Evolutionary conservation across 78 protist genomes (phyloP).

Genomic region (Dictyostelium capitatum): DNA sequence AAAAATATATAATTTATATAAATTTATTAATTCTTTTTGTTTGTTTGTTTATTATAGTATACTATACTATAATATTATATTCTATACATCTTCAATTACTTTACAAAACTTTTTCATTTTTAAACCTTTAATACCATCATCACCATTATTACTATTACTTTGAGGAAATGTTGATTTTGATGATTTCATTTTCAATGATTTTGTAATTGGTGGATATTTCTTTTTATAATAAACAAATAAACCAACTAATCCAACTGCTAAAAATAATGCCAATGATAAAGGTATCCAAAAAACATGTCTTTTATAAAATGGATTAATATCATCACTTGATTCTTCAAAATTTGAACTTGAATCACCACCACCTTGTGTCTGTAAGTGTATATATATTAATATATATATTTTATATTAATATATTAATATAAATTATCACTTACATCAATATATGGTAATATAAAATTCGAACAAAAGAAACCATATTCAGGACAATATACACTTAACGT

Average conservation of each 20-base stretch:
- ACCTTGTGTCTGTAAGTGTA: neutral
- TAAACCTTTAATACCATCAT: neutral
- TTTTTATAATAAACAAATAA: neutral
- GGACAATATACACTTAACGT: slow-evolving; percentile 1
- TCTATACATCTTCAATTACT: neutral
- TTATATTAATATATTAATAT: neutral
- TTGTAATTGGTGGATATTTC: slow-evolving; percentile 9
- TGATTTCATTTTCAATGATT: slow-evolving; percentile 6
- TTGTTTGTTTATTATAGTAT: too few species aligned
- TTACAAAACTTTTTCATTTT: neutral
- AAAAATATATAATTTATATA: too few species aligned
- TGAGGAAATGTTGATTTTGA: neutral
- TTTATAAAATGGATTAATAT: slow-evolving; percentile 7
- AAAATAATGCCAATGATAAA: neutral
- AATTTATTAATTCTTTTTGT: too few species aligned
- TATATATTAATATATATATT: too few species aligned
- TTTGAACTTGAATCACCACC: slow-evolving; percentile 1
- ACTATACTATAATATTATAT: too few species aligned
- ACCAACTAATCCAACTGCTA: neutral
- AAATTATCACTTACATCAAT: neutral
- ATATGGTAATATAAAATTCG: slow-evolving; percentile 4
- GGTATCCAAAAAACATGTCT: slow-evolving; percentile 30
- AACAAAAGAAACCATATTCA: slow-evolving; percentile 7
- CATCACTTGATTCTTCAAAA: neutral
- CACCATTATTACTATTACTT: neutral